These are phyloP conservation scores for Xerocomus minutiporus DNA, from an alignment of 1,284 basidiomycete species.

Conservation along the genomic window DNA sequence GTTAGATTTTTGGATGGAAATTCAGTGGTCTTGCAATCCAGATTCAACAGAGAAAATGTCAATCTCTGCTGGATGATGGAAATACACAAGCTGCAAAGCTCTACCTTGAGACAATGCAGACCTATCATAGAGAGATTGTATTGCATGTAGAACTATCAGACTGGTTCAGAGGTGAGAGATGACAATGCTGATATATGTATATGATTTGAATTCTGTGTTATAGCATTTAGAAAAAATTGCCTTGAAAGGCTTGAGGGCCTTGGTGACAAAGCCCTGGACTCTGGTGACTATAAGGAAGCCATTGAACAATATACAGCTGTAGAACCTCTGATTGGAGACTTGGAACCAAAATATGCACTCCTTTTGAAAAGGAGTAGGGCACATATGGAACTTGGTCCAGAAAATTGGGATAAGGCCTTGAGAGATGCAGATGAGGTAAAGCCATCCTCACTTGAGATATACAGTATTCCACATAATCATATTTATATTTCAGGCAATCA, in stretches of 20 bases:
- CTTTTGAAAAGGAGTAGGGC: constrained; percentile 5
- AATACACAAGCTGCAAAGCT: neutral
- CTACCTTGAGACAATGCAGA: neutral
- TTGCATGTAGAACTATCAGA: constrained; percentile 1
- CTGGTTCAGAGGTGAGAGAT: constrained; percentile 2
- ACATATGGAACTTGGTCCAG: neutral
- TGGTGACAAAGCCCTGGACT: neutral
- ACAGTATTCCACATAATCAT: no score
- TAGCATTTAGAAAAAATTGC: neutral
- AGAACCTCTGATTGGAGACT: neutral
- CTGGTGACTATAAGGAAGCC: neutral
- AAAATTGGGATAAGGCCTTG: neutral
- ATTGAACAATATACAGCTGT: constrained; percentile 1
- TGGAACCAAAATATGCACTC: neutral
- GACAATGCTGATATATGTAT: neutral
- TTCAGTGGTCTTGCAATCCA: constrained; percentile 5
- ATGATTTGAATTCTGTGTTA: neutral
- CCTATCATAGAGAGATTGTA: neutral
- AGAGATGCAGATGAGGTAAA: no score
- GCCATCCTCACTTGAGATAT: no score
- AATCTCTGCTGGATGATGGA: neutral
- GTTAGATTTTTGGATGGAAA: constrained; percentile 10
- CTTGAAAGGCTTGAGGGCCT: neutral
- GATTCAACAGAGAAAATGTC: constrained; percentile 4
- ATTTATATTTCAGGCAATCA: constrained; percentile 1